Evolutionary conservation across 2,329 filamentous ascomycete genomes (phyloP).

Genomic region (Penicillium sp.): DNA sequence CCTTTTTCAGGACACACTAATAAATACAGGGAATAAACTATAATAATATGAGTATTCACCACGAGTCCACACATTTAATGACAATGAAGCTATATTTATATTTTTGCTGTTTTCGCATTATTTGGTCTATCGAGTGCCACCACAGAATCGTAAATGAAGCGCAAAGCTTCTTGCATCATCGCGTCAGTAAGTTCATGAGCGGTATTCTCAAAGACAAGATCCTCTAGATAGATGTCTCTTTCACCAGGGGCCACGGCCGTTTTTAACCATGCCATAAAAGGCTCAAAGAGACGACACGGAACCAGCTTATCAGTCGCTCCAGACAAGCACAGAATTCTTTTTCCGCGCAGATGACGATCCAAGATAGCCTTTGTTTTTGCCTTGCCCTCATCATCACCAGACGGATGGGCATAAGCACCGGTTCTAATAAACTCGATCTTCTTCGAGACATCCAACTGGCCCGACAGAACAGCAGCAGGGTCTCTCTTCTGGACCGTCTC

Average conservation of each 20-base stretch:
- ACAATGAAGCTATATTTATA: constrained; percentile 22
- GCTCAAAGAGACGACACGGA: constrained; percentile 54
- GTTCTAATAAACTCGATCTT: constrained; percentile 25
- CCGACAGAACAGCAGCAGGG: constrained; percentile 70
- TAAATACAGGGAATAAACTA: constrained; percentile 1
- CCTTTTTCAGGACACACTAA: constrained; percentile 28
- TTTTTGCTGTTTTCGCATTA: constrained; percentile 31
- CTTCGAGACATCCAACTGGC: constrained; percentile 33
- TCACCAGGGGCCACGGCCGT: constrained; percentile 41
- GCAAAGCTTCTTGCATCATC: constrained; percentile 55
- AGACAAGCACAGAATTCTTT: constrained; percentile 51
- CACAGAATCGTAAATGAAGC: constrained; percentile 49
- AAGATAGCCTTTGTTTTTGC: constrained; percentile 41
- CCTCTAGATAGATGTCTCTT: constrained; percentile 49
- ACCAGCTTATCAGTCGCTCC: constrained; percentile 59
- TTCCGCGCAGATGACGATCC: constrained; percentile 43
- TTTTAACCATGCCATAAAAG: constrained; percentile 57
- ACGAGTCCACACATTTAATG: constrained; percentile 25
- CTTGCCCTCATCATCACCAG: constrained; percentile 38
- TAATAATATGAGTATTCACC: not conserved
- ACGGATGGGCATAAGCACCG: constrained; percentile 32
- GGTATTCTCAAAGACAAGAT: constrained; percentile 54
- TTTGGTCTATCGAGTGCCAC: constrained; percentile 21
- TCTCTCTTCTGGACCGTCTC: constrained; percentile 63
- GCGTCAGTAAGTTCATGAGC: constrained; percentile 56